Percentiles rank a stretch among this genome's conserved stretches.
phyloP scores from a whole-genome alignment of 768 basidiomycete genomes.

The Sistotremastrum niveocremeum region DNA sequence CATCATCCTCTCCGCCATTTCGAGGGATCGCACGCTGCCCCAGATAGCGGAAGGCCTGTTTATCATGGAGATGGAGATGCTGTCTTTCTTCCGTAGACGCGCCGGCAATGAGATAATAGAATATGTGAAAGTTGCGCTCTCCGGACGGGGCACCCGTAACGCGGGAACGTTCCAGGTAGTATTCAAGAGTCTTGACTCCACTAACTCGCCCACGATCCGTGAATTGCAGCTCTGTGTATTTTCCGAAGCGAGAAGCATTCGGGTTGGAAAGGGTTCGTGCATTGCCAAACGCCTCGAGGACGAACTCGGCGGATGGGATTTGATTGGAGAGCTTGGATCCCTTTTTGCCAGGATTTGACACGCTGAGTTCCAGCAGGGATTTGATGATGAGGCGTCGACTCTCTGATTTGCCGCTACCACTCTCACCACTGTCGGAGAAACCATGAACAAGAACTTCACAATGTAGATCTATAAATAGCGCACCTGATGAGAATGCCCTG shows the following conservation, averaged over 20 bases:
- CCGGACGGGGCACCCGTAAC: constrained; percentile 82
- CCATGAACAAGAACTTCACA: not conserved
- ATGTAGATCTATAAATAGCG: constrained; percentile 14
- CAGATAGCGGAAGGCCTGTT: constrained; percentile 75
- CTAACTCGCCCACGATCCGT: constrained; percentile 78
- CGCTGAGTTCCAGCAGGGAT: constrained; percentile 78
- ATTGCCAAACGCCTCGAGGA: constrained; percentile 89
- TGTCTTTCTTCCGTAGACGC: constrained; percentile 79
- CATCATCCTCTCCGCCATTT: constrained; percentile 60
- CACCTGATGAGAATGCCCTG: constrained; percentile 81
- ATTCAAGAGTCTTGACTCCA: constrained; percentile 91
- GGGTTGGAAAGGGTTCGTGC: constrained; percentile 86
- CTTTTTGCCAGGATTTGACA: constrained; percentile 84
- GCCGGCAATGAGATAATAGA: constrained; percentile 92
- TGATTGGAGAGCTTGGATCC: constrained; percentile 78
- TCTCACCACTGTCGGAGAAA: constrained; percentile 56
- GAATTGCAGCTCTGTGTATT: constrained; percentile 97
- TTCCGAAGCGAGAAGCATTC: constrained; percentile 93
- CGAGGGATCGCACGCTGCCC: constrained; percentile 44
- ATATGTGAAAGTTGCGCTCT: constrained; percentile 95
- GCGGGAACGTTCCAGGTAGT: constrained; percentile 85
- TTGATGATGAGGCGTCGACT: constrained; percentile 84
- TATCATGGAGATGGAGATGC: constrained; percentile 74
- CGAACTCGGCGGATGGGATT: constrained; percentile 88
- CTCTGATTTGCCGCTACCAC: constrained; percentile 89